phyloP scores from a whole-genome alignment of 2,329 filamentous ascomycete species.

The Calonectria montana region DNA sequence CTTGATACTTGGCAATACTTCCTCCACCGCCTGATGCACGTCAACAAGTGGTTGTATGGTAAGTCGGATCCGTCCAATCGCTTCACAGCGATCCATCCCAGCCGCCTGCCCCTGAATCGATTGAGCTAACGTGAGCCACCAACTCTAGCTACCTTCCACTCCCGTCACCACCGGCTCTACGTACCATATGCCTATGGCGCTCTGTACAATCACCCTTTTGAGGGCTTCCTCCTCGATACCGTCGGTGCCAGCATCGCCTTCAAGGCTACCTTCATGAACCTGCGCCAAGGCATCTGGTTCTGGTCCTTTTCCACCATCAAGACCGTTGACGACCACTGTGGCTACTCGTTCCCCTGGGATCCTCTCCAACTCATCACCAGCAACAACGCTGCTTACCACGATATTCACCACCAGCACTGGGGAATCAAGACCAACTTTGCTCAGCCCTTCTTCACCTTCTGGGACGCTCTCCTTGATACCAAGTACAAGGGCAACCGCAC shows the following conservation, averaged over 20 bases:
- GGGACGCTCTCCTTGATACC: conserved; percentile 86
- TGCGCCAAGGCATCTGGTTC: conserved; percentile 88
- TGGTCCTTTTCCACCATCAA: conserved; percentile 92
- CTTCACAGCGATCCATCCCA: not conserved
- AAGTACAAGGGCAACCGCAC: conserved; percentile 78
- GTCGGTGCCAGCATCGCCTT: conserved; percentile 87
- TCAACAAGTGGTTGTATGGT: conserved; percentile 98
- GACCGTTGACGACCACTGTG: conserved; percentile 97
- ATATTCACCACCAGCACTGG: conserved; percentile 99
- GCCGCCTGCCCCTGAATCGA: not conserved
- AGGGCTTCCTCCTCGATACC: conserved; percentile 94
- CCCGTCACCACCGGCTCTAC: conserved; percentile 94
- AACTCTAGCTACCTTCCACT: conserved; percentile 84
- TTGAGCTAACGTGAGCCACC: conserved; percentile 62
- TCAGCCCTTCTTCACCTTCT: conserved; percentile 95
- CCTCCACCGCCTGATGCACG: conserved; percentile 94
- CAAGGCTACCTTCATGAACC: conserved; percentile 83
- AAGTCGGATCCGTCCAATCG: conserved; percentile 52
- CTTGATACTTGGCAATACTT: conserved; percentile 99
- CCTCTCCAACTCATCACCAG: conserved; percentile 90
- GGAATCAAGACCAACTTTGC: conserved; percentile 97
- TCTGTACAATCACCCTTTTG: conserved; percentile 95
- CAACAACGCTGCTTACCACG: conserved; percentile 97
- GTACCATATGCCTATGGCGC: conserved; percentile 98
- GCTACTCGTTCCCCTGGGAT: conserved; percentile 95